Percentiles rank a stretch among this genome's conserved stretches.
Evolutionary conservation across 2,329 filamentous ascomycete species (phyloP).

Genomic region (Ascochyta fabae): DNA sequence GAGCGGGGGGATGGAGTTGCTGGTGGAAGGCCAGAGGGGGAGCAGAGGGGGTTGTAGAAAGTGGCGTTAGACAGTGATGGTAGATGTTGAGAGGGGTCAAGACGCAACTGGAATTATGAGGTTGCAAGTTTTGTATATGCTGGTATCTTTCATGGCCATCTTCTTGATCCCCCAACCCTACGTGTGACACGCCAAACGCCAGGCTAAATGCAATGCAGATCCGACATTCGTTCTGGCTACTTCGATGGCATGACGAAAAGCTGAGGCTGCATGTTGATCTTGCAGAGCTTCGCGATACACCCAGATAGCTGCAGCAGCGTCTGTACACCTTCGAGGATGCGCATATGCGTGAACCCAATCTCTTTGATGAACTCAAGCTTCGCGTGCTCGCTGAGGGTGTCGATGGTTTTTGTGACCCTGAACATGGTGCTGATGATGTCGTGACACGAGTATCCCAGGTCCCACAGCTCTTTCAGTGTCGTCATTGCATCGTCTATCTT

Average conservation of each 20-base stretch:
- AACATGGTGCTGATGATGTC: conserved; percentile 99
- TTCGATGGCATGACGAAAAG: conserved; percentile 64
- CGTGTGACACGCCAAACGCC: conserved; percentile 34
- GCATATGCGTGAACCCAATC: conserved; percentile 99
- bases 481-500: conserved; percentile 89
- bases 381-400: conserved; percentile 87
- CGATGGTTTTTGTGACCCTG: conserved; percentile 94
- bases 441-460: conserved; percentile 95
- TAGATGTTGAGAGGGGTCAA: not conserved
- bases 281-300: conserved; percentile 88
- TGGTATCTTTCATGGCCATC: not conserved
- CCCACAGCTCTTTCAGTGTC: conserved; percentile 87
- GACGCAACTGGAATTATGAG: not conserved
- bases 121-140: not conserved
- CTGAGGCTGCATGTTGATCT: conserved; percentile 94
- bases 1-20: not conserved
- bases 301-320: conserved; percentile 92
- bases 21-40: not conserved
- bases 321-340: conserved; percentile 96
- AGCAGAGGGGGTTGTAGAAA: not conserved
- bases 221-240: conserved; percentile 1
- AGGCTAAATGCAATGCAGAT: conserved; percentile 39
- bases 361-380: conserved; percentile 98
- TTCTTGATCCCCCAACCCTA: not conserved
- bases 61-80: not conserved